Base-by-base conservation (phyloP, 768 basidiomycete species). In the Leccinellum luteum region DNA sequence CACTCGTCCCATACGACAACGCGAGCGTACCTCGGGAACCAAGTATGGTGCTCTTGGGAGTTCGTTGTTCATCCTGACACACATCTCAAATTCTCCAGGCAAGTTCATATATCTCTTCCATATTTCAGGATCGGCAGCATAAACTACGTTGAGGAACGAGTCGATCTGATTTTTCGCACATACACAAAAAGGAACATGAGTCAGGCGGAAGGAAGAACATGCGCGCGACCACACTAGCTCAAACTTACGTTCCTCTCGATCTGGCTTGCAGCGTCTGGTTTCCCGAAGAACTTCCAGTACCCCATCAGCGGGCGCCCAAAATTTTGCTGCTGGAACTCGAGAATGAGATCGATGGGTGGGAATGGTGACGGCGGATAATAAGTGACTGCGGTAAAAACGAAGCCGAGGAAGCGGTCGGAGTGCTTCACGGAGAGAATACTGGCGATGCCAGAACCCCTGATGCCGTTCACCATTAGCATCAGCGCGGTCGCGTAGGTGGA, bases 321-420 rank as follows among this genome's bases (percentile, higher is more conserved):
- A n/a, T 38, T 43, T 49, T 70, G 52, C 53, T 64, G 64, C 43
- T 68, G 63, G 31, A 61, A 54, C 48, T 70, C 66, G 32, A 74
- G 62, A 21, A 67, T 53, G 13, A 59, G 10, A n/a, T 69, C 56
- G 30, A 73, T 48, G 19, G 75, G 67, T 25, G 69, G 66, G 31
- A 68, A 64, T 2, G 56, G 57, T 13, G 52, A 48, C 2, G 74
- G 73, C 0, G 72, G 67, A 13, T 59, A 45, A 62, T 77, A 79
- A 21, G 75, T 60, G 32, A 76, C 66, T 0, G 71, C 59, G 10
- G 75, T 60, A 63, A 76, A 79, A 6, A 57, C 76, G 48, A 76
- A 76, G 10, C 73, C 79, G 15, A 69, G 56, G 61, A 80, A 75
- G n/a, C 78, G 74, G 30, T 76, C 68, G 0, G 76, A 73, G 50